Percentiles rank a stretch among this genome's conserved stretches.
Conservation (phyloP, 345 rosid species). For the Citrus inodora region DNA sequence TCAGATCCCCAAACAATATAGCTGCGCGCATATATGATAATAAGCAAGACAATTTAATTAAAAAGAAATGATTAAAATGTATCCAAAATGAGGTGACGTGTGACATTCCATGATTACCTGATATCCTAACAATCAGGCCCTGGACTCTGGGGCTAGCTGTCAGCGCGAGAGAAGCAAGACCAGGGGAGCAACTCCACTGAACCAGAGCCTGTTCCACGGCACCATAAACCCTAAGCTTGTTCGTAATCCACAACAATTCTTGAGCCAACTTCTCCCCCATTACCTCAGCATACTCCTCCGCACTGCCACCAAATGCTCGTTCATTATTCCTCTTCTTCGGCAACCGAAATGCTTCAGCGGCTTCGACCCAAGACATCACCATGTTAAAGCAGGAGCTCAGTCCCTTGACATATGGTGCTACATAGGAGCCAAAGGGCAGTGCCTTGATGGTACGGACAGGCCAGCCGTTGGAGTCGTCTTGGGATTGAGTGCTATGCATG, state of each 20-base stretch:
- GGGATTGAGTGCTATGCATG: conserved; percentile 27
- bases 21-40: conserved; percentile 29
- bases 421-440: conserved; percentile 53
- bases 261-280: conserved; percentile 71
- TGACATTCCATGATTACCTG: conserved; percentile 29
- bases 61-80: too few relatives aligned
- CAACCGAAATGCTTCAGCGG: conserved; percentile 15
- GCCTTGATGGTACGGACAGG: conserved; percentile 37
- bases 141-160: conserved; percentile 62
- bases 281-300: conserved; percentile 35
- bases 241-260: conserved; percentile 60
- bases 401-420: conserved; percentile 47
- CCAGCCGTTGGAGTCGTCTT: conserved; percentile 30
- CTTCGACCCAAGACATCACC: conserved; percentile 31
- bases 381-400: conserved; percentile 33
- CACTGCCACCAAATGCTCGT: conserved; percentile 9
- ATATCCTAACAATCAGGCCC: conserved; percentile 54
- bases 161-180: conserved; percentile 59
- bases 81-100: neutral
- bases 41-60: neutral
- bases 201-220: conserved; percentile 56
- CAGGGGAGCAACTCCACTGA: conserved; percentile 69
- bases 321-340: conserved; percentile 17
- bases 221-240: conserved; percentile 52
- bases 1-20: conserved; percentile 46